Evolutionary conservation across 805 yeast species (phyloP).

Genomic region (Yarrowia divulgata): DNA sequence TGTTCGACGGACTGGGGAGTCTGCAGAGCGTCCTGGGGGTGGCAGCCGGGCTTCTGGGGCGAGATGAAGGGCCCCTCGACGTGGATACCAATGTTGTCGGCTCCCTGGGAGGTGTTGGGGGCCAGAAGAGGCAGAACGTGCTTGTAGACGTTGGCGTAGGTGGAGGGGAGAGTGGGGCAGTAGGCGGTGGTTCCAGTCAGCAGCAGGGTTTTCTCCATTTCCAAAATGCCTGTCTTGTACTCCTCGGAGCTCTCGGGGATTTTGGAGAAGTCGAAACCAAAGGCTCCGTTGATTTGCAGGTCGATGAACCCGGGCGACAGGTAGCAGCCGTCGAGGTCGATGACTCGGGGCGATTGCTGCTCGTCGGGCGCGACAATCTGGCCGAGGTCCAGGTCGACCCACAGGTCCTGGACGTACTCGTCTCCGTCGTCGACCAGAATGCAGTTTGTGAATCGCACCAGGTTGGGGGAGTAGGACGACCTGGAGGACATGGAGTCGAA

Average conservation of each 20-base stretch:
- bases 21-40: slow-evolving; percentile 59
- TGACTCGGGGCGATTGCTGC: slow-evolving; percentile 43
- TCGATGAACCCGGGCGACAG: slow-evolving; percentile 65
- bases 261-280: slow-evolving; percentile 61
- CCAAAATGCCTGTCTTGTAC: slow-evolving; percentile 43
- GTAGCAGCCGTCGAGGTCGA: slow-evolving; percentile 58
- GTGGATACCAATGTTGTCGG: slow-evolving; percentile 60
- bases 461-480: slow-evolving; percentile 25
- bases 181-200: slow-evolving; percentile 62
- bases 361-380: slow-evolving; percentile 50
- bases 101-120: slow-evolving; percentile 48
- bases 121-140: slow-evolving; percentile 57
- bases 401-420: slow-evolving; percentile 52
- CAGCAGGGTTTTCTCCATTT: slow-evolving; percentile 49
- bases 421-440: slow-evolving; percentile 41
- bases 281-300: slow-evolving; percentile 65
- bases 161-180: slow-evolving; percentile 66
- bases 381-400: slow-evolving; percentile 55
- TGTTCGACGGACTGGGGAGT: slow-evolving; percentile 48
- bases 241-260: slow-evolving; percentile 46
- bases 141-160: slow-evolving; percentile 58
- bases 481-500: slow-evolving; percentile 29
- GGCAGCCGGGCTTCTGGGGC: slow-evolving; percentile 59
- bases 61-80: slow-evolving; percentile 66
- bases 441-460: slow-evolving; percentile 25